phyloP scores from a whole-genome alignment of 306 rosid genomes.

The Cucumis sativus region DNA sequence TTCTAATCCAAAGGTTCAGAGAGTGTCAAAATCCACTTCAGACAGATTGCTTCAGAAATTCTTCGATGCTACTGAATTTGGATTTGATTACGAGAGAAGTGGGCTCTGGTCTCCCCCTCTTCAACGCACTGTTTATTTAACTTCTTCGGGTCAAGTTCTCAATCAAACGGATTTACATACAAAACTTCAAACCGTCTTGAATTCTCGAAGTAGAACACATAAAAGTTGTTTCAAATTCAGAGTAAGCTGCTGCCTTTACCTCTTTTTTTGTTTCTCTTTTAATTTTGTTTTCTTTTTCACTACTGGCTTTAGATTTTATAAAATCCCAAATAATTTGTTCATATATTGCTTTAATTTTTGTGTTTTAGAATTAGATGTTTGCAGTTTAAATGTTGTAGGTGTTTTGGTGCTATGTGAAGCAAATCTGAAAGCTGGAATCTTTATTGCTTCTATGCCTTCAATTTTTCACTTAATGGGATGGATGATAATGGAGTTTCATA shows the following conservation, averaged over 20 bases:
- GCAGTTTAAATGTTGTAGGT: slow-evolving; percentile 4
- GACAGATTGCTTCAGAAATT: slow-evolving; percentile 4
- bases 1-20: background rate
- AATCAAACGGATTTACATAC: background rate
- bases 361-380: background rate
- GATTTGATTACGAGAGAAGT: slow-evolving; percentile 6
- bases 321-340: background rate
- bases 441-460: background rate
- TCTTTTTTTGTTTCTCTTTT: too few species aligned
- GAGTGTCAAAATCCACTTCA: slow-evolving; percentile 8
- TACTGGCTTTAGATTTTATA: background rate
- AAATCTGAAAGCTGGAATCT: slow-evolving; percentile 1
- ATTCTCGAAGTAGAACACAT: background rate
- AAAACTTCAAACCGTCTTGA: background rate
- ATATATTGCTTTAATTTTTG: background rate
- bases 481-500: background rate
- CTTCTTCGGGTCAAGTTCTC: slow-evolving; percentile 6
- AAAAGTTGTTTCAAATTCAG: slow-evolving; percentile 3
- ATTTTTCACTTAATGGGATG: background rate
- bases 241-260: background rate
- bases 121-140: slow-evolving; percentile 4
- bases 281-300: too few species aligned
- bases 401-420: slow-evolving; percentile 5
- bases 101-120: slow-evolving; percentile 16
- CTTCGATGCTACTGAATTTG: slow-evolving; percentile 5